Evolutionary conservation across 306 rosid species (phyloP).

Genomic region (Vachellia collinsii): DNA sequence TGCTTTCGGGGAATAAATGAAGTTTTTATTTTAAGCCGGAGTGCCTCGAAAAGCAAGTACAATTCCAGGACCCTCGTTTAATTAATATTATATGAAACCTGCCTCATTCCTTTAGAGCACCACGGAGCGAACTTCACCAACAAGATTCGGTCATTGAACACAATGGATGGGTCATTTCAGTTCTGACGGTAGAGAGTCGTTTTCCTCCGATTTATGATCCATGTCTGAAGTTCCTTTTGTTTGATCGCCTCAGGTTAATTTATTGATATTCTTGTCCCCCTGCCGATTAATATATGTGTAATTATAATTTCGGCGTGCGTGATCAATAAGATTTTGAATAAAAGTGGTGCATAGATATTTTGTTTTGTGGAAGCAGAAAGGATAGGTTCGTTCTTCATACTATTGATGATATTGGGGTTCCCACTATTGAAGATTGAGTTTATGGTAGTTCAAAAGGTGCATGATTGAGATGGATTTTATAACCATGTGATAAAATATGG

Average conservation of each 20-base stretch:
- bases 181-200: slow-evolving; percentile 30
- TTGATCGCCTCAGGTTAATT: slow-evolving; percentile 8
- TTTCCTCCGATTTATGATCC: slow-evolving; percentile 24
- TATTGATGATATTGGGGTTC: slow-evolving; percentile 23
- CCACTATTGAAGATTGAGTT: not conserved
- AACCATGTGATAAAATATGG: too few relatives aligned
- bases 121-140: slow-evolving; percentile 21
- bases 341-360: not conserved
- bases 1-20: slow-evolving; percentile 40
- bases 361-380: not conserved
- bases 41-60: slow-evolving; percentile 70
- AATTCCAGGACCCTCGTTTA: slow-evolving; percentile 35
- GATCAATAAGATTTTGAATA: not conserved
- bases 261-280: not conserved
- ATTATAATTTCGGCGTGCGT: not conserved
- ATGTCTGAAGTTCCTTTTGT: slow-evolving; percentile 14
- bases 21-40: slow-evolving; percentile 30
- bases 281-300: not conserved
- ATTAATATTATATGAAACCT: not conserved
- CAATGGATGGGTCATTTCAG: not conserved
- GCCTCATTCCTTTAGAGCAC: not conserved
- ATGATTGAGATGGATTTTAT: too few relatives aligned
- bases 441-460: too few relatives aligned
- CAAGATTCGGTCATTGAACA: slow-evolving; percentile 29
- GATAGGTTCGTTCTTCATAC: slow-evolving; percentile 4